Base-by-base conservation (phyloP, 148 eudicot genomes). In the Amaranthus palmeri region DNA sequence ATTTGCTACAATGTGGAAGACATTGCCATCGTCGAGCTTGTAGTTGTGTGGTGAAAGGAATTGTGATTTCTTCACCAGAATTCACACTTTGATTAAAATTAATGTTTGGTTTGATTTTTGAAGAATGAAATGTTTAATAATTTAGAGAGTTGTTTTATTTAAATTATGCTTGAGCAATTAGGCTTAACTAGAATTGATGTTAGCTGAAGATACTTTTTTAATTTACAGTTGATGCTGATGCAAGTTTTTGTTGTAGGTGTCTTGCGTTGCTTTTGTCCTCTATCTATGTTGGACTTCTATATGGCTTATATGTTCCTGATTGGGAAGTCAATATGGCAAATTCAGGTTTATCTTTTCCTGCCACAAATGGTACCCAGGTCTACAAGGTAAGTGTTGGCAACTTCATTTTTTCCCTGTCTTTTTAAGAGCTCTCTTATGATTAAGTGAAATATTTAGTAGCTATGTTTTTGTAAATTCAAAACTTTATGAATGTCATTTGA, bases 231-330 rank as follows among this genome's bases (percentile, higher is more conserved):
- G 54, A 36, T 77, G 54, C 70, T 80, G 63, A 80, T 68, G 56
- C 43, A 40, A 61, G 75, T 54, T 53, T 57, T 9, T 74, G 43
- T 15, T 88, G 75, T 72, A 85, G 93, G 90, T 84, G 83, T 68
- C 66, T 81, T 55, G 78, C 65, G 11, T 70, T 80, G 54, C 36
- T 84, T 61, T 56, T 90, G 52, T 83, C 81, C 71, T 77, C 78
- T 8, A 43, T 81, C 54, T 87, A 90, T 82, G 48, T 85, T 61
- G 91, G 86, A 52, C 74, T 92, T 69, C 72, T 84, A 55, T 87
- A 92, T 75, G 90, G 92, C 41, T 70, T 92, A 72, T 82, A 82
- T 73, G 96, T 92, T 77, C 88, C 96, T 40, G 96, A 92, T 81
- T 92, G 98, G 98, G 83, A 88, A 63, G 83, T 88, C 55, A 77